A percentile compares a stretch with the other conserved stretches of the same genome.
phyloP scores from a whole-genome alignment of 805 yeast species.

The Lipomyces sp. region DNA sequence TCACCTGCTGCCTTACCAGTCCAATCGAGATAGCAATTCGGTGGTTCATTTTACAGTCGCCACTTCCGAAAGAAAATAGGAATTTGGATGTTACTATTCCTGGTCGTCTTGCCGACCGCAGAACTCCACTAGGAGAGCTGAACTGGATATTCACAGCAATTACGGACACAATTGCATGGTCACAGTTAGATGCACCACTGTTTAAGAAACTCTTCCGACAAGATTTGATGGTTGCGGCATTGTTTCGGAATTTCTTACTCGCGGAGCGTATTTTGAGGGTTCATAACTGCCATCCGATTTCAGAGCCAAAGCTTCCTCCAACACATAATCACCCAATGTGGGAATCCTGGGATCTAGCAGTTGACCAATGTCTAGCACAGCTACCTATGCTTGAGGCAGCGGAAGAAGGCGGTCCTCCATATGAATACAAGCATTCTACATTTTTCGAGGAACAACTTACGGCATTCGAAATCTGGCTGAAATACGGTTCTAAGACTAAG shows the following conservation, averaged over 20 bases:
- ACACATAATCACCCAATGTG: constrained; percentile 86
- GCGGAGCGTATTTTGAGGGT: constrained; percentile 95
- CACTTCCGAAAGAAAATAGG: constrained; percentile 47
- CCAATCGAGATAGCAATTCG: constrained; percentile 93
- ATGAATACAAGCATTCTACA: constrained; percentile 82
- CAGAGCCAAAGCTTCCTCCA: constrained; percentile 92
- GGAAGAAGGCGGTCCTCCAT: constrained; percentile 45
- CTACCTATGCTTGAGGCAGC: constrained; percentile 46
- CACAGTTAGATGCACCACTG: constrained; percentile 80
- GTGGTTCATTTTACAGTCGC: constrained; percentile 81
- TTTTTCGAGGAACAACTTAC: constrained; percentile 96
- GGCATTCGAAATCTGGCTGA: constrained; percentile 95
- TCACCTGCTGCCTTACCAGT: constrained; percentile 92
- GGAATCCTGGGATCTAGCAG: constrained; percentile 98
- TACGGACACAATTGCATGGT: constrained; percentile 98
- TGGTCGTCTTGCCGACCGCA: constrained; percentile 86
- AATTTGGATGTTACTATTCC: constrained; percentile 66
- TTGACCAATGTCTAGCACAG: constrained; percentile 83
- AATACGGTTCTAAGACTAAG: constrained; percentile 81
- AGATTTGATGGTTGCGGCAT: constrained; percentile 94
- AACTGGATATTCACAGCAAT: constrained; percentile 98
- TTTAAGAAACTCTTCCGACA: constrained; percentile 91
- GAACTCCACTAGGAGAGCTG: constrained; percentile 94
- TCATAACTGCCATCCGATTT: constrained; percentile 89
- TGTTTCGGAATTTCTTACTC: constrained; percentile 86